Evolutionary conservation across 192 early-diverging fungal genomes (phyloP), one percentile per base, ranked within the genome.

Genomic region (Linnemannia exigua): DNA sequence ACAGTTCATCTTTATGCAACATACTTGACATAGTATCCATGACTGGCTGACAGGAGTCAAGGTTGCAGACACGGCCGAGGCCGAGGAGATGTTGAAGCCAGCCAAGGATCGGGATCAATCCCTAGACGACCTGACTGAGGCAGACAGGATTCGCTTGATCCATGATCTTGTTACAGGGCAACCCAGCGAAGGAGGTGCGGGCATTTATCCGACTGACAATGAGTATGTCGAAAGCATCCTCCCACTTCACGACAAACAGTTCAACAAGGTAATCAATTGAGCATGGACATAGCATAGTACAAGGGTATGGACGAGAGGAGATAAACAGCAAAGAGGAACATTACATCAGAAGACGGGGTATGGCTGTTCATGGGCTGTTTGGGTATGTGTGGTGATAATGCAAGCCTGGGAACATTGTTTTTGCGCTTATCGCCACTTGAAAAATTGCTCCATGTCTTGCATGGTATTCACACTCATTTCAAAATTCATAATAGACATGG

Each of bases 41-140:
- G 95, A 96, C 87, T 95, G 94, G 89, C 80, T 96, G 28, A 84
- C 90, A 1, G 95, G 95, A 51, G 93, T 95, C 76, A 90, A 91
- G 22, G 81, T 89, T 0, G 84, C 82, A n/a, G 89, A 87, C 63
- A 80, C 83, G 17, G 81, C 75, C 20, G 73, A 87, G 28, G 58
- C 77, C 0, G 72, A 79, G 58, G 20, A 74, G 22, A 28, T 71
- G 37, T 38, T 86, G 12, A 41, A 67, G 54, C 76, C 74, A 38
- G 74, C 46, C 11, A 82, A 89, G 51, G 35, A 22, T 48, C 67
- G 77, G 46, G 72, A 74, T 22, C 51, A 70, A 1, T 85, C 83
- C 9, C 83, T 85, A 6, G 83, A 85, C 31, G 58, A 72, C 41
- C 36, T 91, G 19, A 82, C 87, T 7, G 89, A 91, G 15, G 75